Base-by-base conservation (phyloP, 2,329 filamentous ascomycete species). In the Colletotrichum neosansevieriae region DNA sequence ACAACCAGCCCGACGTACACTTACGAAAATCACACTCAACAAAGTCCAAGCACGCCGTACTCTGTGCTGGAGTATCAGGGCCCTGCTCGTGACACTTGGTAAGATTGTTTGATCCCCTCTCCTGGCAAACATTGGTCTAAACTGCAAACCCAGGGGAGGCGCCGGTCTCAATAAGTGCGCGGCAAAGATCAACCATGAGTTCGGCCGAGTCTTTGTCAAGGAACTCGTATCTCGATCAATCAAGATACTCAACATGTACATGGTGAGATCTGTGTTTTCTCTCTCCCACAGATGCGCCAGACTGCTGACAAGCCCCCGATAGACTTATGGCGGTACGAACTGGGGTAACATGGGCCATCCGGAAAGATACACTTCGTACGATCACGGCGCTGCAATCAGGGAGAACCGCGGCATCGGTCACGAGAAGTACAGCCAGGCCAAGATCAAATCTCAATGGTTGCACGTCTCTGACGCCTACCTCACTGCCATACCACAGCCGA, bases 311-410 rank as follows among this genome's bases (percentile, higher is more conserved):
- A 6, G 24, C 24, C 24, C 24, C 24, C 24, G 40, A 32, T 40
- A 85, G 84, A 88, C 85, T 1, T 91, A 85, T 71, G 92, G 92
- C 12, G 92, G 91, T 13, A 93, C 91, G 0, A 94, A 94, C 75
- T 94, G 91, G 91, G 91, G 91, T 1, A 93, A 92, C 71, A 77
- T 92, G 4, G 89, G 91, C 86, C 86, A 92, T 72, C 84, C 89
- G 7, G 87, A 87, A n/a, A 86, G 82, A 6, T 88, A 88, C 70
- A 86, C 84, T 1, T 82, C 80, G 0, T 84, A 84, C 66, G 83
- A 85, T 63, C 85, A 85, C 69, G 82, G 77, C 7, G 76, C 79
- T 24, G 66, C 65, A 1, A 91, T 94, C 62, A 83, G 84, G 0
- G 91, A 94, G 75, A 87, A 90, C 58, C 86, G 91, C 21, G 85